A percentile compares a stretch with the other conserved stretches of the same genome.
These are phyloP conservation scores for Epithemia pelagica DNA, from an alignment of 108 stramenopile species.

Conservation along the genomic window DNA sequence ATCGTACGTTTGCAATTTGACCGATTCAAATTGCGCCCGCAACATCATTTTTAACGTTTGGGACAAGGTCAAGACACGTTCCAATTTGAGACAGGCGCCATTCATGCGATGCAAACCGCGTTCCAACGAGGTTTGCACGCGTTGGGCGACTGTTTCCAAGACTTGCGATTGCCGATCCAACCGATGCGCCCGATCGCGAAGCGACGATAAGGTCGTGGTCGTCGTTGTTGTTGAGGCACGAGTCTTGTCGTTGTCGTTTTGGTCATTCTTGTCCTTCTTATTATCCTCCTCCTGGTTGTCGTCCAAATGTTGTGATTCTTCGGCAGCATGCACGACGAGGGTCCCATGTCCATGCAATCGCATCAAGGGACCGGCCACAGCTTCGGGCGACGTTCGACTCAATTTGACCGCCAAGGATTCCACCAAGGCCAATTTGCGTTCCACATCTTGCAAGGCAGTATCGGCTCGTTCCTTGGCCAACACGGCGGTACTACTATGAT, in stretches of 20 bases:
- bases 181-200: constrained; percentile 60
- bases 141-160: constrained; percentile 47
- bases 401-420: constrained; percentile 68
- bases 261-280: background rate
- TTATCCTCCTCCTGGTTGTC: background rate
- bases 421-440: constrained; percentile 70
- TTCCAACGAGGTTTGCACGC: constrained; percentile 59
- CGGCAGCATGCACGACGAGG: constrained; percentile 2
- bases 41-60: constrained; percentile 76
- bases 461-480: constrained; percentile 38
- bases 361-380: constrained; percentile 68
- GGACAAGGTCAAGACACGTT: constrained; percentile 59
- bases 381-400: constrained; percentile 62
- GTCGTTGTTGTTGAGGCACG: constrained; percentile 17
- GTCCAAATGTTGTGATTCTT: background rate
- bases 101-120: constrained; percentile 69
- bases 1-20: constrained; percentile 56
- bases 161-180: constrained; percentile 63
- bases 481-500: constrained; percentile 1
- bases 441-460: constrained; percentile 73
- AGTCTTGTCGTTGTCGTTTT: constrained; percentile 18
- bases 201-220: constrained; percentile 23
- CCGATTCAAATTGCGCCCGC: constrained; percentile 66
- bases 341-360: constrained; percentile 59
- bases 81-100: constrained; percentile 53